Evolutionary conservation across 1,284 basidiomycete genomes (phyloP).

Genomic region (Bjerkandera adusta): DNA sequence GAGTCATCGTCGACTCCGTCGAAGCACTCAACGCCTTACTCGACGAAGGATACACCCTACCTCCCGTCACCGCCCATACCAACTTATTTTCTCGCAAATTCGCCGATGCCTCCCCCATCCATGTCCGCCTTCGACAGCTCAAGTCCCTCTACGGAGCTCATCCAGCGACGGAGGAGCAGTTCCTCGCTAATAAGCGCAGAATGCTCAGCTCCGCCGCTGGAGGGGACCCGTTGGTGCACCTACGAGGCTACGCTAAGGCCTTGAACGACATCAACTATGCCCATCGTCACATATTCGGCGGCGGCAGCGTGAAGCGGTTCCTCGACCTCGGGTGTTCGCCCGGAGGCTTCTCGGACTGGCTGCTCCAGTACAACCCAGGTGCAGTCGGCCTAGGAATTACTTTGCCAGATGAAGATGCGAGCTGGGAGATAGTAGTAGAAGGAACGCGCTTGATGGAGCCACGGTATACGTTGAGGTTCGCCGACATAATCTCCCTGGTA

Average conservation of each 20-base stretch:
- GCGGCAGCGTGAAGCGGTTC: slow-evolving; percentile 12
- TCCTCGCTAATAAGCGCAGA: not conserved
- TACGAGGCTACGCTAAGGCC: not conserved
- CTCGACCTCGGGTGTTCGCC: slow-evolving; percentile 23
- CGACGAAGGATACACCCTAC: not conserved
- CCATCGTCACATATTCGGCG: not conserved
- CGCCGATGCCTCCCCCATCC: not conserved
- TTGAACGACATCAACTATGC: not conserved
- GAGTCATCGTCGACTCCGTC: not conserved
- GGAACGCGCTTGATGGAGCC: not conserved
- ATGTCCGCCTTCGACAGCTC: not conserved
- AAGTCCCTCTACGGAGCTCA: slow-evolving; percentile 5
- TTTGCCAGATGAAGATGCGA: slow-evolving; percentile 15
- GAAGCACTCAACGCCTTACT: not conserved
- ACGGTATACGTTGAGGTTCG: slow-evolving; percentile 10
- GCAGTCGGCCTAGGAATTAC: slow-evolving; percentile 19
- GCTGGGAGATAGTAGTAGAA: slow-evolving; percentile 9
- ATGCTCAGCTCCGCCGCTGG: no score
- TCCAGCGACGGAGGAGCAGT: not conserved
- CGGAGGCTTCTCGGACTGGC: slow-evolving; percentile 21
- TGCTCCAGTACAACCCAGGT: slow-evolving; percentile 15
- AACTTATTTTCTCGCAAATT: slow-evolving; percentile 2
- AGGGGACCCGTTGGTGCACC: not conserved
- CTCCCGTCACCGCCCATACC: not conserved
- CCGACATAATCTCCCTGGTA: slow-evolving; percentile 12